A percentile compares a stretch with the other conserved stretches of the same genome.
Evolutionary conservation across 345 rosid species (phyloP).

Genomic region (Gossypium thurberi): DNA sequence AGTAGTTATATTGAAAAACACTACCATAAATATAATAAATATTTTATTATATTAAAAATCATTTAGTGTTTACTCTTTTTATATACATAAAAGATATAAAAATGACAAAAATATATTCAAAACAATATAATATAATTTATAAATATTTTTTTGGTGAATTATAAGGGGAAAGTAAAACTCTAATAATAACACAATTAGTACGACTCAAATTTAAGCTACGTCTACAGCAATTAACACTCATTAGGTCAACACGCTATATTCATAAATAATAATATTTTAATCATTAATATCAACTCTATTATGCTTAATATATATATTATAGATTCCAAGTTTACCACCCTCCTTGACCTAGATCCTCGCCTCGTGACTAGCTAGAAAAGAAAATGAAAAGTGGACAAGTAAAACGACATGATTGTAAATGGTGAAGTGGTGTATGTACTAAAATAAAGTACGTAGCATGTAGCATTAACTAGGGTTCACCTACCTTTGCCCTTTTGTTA

Average conservation of each 20-base stretch:
- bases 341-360: not conserved
- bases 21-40: no score
- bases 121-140: no score
- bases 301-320: no score
- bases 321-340: no score
- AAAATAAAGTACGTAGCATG: not conserved
- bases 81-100: no score
- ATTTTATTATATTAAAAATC: no score
- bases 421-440: not conserved
- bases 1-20: no score
- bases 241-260: fast-evolving
- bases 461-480: not conserved
- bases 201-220: fast-evolving
- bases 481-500: not conserved
- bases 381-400: not conserved
- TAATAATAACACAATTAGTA: fast-evolving
- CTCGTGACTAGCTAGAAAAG: not conserved
- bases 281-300: no score
- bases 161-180: fast-evolving
- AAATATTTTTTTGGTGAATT: no score
- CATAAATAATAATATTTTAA: no score
- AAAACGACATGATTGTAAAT: not conserved
- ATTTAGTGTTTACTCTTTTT: no score
- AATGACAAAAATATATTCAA: no score
- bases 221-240: fast-evolving